Evolutionary conservation across 352 stramenopile species (phyloP).

Genomic region (Thraustochytrium sp.): DNA sequence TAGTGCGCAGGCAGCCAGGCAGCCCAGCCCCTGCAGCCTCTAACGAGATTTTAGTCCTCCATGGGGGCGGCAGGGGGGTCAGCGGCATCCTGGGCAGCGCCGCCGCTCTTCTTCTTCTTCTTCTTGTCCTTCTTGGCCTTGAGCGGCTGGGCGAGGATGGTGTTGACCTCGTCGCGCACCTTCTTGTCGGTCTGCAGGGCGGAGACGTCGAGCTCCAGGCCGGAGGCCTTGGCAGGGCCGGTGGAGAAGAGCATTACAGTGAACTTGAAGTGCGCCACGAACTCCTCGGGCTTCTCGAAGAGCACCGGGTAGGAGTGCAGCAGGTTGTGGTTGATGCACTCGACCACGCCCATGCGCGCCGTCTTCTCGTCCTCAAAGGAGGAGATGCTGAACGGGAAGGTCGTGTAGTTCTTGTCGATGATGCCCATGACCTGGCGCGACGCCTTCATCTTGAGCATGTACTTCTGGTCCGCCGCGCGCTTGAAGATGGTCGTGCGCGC

Average conservation of each 20-base stretch:
- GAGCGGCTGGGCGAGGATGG: neutral
- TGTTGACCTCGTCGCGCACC: conserved; percentile 16
- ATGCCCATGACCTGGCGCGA: conserved; percentile 92
- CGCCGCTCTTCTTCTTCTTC: conserved; percentile 24
- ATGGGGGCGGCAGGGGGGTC: conserved; percentile 2
- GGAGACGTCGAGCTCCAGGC: conserved; percentile 64
- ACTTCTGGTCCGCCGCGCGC: conserved; percentile 95
- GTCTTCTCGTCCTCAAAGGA: conserved; percentile 58
- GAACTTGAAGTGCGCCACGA: conserved; percentile 97
- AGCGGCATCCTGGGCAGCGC: neutral
- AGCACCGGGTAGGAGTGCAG: conserved; percentile 95
- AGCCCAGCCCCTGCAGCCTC: no score
- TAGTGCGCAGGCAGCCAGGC: no score
- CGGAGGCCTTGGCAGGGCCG: conserved; percentile 91
- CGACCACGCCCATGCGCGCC: conserved; percentile 93
- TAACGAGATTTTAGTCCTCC: conserved; percentile 20
- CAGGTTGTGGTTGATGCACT: conserved; percentile 96
- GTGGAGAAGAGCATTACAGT: conserved; percentile 94
- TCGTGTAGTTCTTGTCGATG: conserved; percentile 97
- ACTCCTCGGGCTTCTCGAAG: conserved; percentile 83
- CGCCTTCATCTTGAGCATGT: conserved; percentile 88
- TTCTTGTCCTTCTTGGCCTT: conserved; percentile 45
- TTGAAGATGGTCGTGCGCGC: conserved; percentile 97
- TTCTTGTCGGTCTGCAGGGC: conserved; percentile 46
- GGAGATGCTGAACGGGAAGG: conserved; percentile 93